Evolutionary conservation across 805 yeast genomes (phyloP), one percentile per base, ranked within the genome.

Genomic region (Candida ficus): DNA sequence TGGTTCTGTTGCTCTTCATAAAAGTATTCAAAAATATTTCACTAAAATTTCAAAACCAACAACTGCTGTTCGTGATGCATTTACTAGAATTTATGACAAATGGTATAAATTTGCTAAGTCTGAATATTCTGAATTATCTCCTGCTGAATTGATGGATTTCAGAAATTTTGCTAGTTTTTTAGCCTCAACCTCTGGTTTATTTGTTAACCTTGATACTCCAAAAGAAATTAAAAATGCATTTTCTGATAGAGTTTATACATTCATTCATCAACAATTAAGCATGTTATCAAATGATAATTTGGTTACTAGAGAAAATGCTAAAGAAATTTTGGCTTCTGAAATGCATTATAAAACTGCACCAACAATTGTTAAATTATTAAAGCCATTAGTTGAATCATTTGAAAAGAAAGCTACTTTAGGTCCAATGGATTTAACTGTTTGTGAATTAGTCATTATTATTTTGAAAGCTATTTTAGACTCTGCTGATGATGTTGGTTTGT

Each of bases 1-100:
- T 1, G 90, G 93, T 22, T 70, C 80, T 17, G 79, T 82, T 22
- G 89, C 95, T 0, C 68, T 83, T 27, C 89, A 84, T 53, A 83
- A 83, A 54, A 73, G 78, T 43, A 61, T 83, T 38, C 69, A 84
- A 54, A 72, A 57, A 44, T 47, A 53, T 31, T 51, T 65, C 36
- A 47, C 57, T 32, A 48, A 47, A 8, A 49, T 61, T 11, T 44
- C 48, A 16, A 46, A 39, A 4, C 62, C 69, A 8, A 56, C 62
- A 4, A 37, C 46, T 9, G 67, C 74, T 3, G 54, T 73, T 23
- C 44, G 68, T 3, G 60, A 57, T 13, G 64, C 65, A 5, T 73
- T 75, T 76, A 49, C 54, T 4, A 45, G 64, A 28, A 71, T 80
- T 43, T 78, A 71, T 52, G 66, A 67, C 27, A 57, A 76, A 20